Conservation (phyloP, 176 grass and related monocot genomes). For the Lolium multiflorum region DNA sequence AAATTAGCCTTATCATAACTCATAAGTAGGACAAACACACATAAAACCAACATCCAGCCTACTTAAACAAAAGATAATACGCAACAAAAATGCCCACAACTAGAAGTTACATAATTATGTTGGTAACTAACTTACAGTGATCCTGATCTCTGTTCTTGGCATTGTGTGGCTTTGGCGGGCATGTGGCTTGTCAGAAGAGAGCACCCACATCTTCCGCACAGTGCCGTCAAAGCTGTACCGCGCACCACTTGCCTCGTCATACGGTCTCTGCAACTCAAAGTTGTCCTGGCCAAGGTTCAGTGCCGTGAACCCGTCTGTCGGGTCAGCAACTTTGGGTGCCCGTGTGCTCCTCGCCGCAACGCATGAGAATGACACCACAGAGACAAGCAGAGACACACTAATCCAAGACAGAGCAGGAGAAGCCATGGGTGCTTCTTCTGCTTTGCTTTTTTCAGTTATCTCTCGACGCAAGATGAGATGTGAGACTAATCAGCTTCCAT, state of each 20-base stretch:
- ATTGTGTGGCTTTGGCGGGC: not conserved
- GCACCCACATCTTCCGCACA: constrained; percentile 51
- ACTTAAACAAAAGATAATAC: not conserved
- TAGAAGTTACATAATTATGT: not conserved
- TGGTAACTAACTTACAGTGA: constrained; percentile 31
- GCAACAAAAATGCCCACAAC: not conserved
- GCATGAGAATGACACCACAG: not conserved
- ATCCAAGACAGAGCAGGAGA: not conserved
- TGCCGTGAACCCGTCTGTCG: constrained; percentile 47
- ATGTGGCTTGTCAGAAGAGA: constrained; percentile 49
- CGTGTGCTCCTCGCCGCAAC: not conserved
- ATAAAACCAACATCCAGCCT: too few relatives aligned
- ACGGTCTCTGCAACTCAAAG: constrained; percentile 47
- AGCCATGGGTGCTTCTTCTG: not conserved
- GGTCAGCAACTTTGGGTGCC: constrained; percentile 3
- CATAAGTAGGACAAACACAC: too few relatives aligned
- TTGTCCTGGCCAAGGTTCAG: constrained; percentile 41
- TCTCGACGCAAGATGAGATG: not conserved
- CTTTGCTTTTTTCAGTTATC: not conserved
- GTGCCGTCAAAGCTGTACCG: constrained; percentile 41
- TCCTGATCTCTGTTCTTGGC: constrained; percentile 56
- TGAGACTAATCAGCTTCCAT: not conserved
- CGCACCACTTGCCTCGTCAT: not conserved
- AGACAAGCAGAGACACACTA: not conserved
- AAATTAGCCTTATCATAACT: too few relatives aligned